phyloP scores from a whole-genome alignment of 2,329 filamentous ascomycete genomes.

The Colletotrichum cordylinicola region DNA sequence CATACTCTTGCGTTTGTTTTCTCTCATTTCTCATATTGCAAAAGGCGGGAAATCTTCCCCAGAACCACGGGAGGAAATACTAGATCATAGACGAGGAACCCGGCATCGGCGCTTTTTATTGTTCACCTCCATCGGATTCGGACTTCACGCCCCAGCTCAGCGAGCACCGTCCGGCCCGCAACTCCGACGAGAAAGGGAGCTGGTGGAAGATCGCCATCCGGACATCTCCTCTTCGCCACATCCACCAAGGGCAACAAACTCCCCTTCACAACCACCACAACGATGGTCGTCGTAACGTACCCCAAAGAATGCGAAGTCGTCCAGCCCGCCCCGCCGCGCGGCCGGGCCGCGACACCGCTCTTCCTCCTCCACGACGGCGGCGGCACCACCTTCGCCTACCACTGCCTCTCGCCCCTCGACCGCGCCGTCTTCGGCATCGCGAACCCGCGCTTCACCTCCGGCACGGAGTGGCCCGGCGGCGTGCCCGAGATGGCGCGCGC shows the following conservation, averaged over 20 bases:
- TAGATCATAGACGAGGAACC: background rate
- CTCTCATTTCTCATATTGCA: background rate
- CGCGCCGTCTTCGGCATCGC: conserved; percentile 59
- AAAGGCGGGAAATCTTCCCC: background rate
- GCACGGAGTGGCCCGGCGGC: conserved; percentile 54
- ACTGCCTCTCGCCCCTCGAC: conserved; percentile 54
- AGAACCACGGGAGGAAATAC: background rate
- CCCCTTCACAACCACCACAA: background rate
- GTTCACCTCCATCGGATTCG: background rate
- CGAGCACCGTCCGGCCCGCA: background rate
- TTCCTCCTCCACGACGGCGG: conserved; percentile 67
- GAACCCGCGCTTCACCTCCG: conserved; percentile 58
- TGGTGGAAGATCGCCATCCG: background rate
- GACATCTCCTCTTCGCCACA: background rate
- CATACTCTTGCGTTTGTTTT: background rate
- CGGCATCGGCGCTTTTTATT: background rate
- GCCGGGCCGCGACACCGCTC: conserved; percentile 44
- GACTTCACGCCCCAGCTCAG: background rate
- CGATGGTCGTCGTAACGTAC: background rate
- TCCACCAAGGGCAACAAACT: background rate
- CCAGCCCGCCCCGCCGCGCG: conserved; percentile 7
- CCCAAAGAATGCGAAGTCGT: conserved; percentile 17
- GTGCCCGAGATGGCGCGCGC: conserved; percentile 59
- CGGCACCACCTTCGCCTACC: conserved; percentile 64
- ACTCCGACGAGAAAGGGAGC: background rate